Evolutionary conservation across 768 basidiomycete genomes (phyloP), one percentile per base, ranked within the genome.

Genomic region (Phlebiopsis gigantea): DNA sequence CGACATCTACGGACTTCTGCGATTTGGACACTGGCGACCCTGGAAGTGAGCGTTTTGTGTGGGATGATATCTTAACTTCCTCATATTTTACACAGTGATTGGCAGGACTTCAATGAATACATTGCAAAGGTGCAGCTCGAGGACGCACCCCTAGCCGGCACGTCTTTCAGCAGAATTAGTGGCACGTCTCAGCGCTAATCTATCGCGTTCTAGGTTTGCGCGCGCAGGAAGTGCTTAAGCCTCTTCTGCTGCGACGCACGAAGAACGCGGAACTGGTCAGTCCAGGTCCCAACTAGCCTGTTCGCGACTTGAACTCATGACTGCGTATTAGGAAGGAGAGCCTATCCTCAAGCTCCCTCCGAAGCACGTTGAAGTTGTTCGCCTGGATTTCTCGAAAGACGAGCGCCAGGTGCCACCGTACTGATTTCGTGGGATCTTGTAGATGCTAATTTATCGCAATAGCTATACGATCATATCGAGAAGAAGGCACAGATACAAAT

Each of bases 201-300:
- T 28, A 53, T 8, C 28, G 29, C 26, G 17, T 41, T 46, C 28
- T 9, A 67, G 83, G 83, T 4, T 70, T 77, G 29, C 79, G 87
- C 14, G 85, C 86, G 0, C 88, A 87, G 62, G 79, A 80, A 9
- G 80, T 91, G 42, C 71, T 92, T 45, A 79, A 81, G 57, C 80
- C 84, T 1, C 71, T 87, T 52, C 68, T 90, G 24, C 73, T 93
- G n/a, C 78, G 90, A 4, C 77, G 91, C 2, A 90, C 84, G 25
- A 92, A 92, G 65, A 74, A 85, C 57, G 79, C 85, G 0, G 64
- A 68, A 42, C 65, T 82, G 30, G 73, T 72, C 22, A 26, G 29
- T 21, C 17, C 5, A 29, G 25, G 21, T 41, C 21, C 26, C 9
- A 5, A 19, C 3, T 39, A 39, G 12, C 8, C 2, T 39, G 8